Conservation (phyloP, 2,329 filamentous ascomycete genomes). For the Cercospora nicotianae region DNA sequence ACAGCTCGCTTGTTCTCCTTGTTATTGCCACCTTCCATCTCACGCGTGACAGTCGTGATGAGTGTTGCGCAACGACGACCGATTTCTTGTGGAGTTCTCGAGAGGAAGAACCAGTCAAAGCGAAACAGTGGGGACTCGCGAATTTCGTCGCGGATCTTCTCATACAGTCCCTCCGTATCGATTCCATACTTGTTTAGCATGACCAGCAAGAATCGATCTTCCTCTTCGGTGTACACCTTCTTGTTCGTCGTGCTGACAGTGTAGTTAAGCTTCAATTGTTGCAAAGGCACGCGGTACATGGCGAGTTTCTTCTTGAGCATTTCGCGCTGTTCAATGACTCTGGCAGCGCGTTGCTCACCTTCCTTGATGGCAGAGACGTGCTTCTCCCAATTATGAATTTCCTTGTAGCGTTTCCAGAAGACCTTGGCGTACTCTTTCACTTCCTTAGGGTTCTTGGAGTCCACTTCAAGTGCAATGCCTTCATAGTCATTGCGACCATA, state of each 20-base stretch:
- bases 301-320: slow-evolving; percentile 93
- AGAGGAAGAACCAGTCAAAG: slow-evolving; percentile 99
- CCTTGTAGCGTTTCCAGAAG: slow-evolving; percentile 93
- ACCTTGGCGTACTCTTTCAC: slow-evolving; percentile 89
- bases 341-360: slow-evolving; percentile 84
- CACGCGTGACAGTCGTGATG: slow-evolving; percentile 88
- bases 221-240: slow-evolving; percentile 98
- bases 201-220: slow-evolving; percentile 92
- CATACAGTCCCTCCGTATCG: slow-evolving; percentile 85
- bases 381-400: slow-evolving; percentile 86
- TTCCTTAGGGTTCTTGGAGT: slow-evolving; percentile 82
- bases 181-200: slow-evolving; percentile 90
- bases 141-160: slow-evolving; percentile 95
- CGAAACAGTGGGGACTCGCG: slow-evolving; percentile 91
- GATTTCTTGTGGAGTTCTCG: slow-evolving; percentile 88
- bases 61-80: slow-evolving; percentile 90
- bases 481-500: slow-evolving; percentile 85
- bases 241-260: slow-evolving; percentile 99
- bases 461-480: slow-evolving; percentile 82
- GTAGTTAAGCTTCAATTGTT: slow-evolving; percentile 98
- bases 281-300: slow-evolving; percentile 93
- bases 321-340: slow-evolving; percentile 88
- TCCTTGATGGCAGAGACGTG: slow-evolving; percentile 87
- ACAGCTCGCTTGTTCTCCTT: slow-evolving; percentile 67
- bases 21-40: slow-evolving; percentile 69